These are phyloP conservation scores for Lachancea dasiensis DNA, from an alignment of 805 yeast species.

Conservation along the genomic window DNA sequence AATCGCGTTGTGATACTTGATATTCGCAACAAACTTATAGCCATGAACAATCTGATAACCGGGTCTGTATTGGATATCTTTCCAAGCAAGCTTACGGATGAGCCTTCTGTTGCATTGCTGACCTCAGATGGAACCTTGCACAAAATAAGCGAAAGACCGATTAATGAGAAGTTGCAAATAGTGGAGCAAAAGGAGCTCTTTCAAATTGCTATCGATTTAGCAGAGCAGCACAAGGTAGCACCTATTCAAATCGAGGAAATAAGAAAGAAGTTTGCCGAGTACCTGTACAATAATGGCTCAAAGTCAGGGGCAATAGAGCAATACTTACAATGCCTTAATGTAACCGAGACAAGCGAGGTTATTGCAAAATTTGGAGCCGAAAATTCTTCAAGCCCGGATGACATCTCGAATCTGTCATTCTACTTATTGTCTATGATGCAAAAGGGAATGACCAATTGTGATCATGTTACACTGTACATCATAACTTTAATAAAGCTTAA, in stretches of 20 bases:
- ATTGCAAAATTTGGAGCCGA: conserved; percentile 74
- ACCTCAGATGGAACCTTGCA: conserved; percentile 73
- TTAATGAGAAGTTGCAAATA: conserved; percentile 62
- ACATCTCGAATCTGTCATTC: conserved; percentile 47
- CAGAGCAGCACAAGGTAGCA: conserved; percentile 35
- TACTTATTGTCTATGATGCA: conserved; percentile 59
- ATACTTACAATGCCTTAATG: conserved; percentile 53
- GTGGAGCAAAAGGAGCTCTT: conserved; percentile 65
- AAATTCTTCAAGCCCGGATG: conserved; percentile 28
- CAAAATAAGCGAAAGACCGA: conserved; percentile 56
- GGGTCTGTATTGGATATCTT: conserved; percentile 57
- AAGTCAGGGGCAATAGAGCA: conserved; percentile 66
- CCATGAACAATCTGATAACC: conserved; percentile 64
- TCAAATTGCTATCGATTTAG: conserved; percentile 66
- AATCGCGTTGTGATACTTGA: conserved; percentile 65
- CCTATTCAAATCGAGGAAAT: conserved; percentile 30
- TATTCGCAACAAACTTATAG: conserved; percentile 57
- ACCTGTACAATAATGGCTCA: conserved; percentile 59
- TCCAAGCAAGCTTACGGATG: conserved; percentile 28
- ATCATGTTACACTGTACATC: conserved; percentile 74
- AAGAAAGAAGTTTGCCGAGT: conserved; percentile 62
- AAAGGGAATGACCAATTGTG: conserved; percentile 53
- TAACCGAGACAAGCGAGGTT: conserved; percentile 63
- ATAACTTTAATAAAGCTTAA: conserved; percentile 78
- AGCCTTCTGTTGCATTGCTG: conserved; percentile 54